phyloP scores from a whole-genome alignment of 306 rosid genomes.

The Rubus idaeus region DNA sequence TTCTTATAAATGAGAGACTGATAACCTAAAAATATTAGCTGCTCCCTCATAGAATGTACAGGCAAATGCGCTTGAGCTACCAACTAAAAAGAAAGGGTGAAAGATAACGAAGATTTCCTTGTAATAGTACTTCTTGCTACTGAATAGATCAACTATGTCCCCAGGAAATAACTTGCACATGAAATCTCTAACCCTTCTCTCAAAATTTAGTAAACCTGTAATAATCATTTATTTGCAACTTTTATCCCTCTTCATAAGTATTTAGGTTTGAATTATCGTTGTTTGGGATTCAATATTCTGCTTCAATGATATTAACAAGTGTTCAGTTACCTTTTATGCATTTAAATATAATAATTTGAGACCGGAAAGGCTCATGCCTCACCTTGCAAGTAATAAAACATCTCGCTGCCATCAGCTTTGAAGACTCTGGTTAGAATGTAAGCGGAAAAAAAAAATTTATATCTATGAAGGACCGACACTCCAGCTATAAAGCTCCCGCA shows the following conservation, averaged over 20 bases:
- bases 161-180: background rate
- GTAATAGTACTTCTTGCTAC: background rate
- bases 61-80: background rate
- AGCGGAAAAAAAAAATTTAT: background rate
- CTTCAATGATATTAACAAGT: background rate
- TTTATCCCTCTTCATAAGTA: background rate
- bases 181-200: background rate
- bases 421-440: background rate
- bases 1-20: constrained; percentile 16
- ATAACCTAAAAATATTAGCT: constrained; percentile 8
- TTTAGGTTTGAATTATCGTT: background rate
- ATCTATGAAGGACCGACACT: background rate
- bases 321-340: background rate
- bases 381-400: background rate
- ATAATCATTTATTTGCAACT: background rate
- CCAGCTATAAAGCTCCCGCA: background rate
- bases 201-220: background rate
- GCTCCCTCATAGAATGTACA: background rate
- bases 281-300: background rate
- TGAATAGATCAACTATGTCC: background rate
- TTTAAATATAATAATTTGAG: background rate
- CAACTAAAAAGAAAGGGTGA: background rate
- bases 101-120: background rate
- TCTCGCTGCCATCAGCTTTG: background rate
- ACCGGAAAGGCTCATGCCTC: background rate